Evolutionary conservation across 306 rosid species (phyloP), one percentile per base, ranked within the genome.

Genomic region (Amphicarpaea edgeworthii): DNA sequence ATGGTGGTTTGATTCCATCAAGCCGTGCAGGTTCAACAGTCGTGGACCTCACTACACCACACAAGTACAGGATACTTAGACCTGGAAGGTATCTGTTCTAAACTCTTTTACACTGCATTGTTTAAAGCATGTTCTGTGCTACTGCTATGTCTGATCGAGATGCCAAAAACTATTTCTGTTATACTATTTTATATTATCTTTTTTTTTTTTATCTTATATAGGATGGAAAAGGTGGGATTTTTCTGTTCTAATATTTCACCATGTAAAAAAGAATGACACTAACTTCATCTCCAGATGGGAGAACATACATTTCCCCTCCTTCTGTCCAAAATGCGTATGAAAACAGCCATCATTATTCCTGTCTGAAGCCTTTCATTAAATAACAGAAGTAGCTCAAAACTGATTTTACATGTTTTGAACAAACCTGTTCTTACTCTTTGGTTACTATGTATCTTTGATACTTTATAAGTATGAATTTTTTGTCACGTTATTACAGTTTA

Each of bases 21-120:
- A 92, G 97, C 63, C 91, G 91, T 50, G 92, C 93, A 24, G 97
- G 99, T 55, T 95, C 98, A 45, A 95, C 93, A 0, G 90, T 95
- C 54, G 90, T 92, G 72, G 93, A 92, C 84, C 97, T 95, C 78
- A 85, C 91, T 51, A 65, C 51, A 68, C 87, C 79, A 34, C 78
- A 87, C 78, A 89, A 81, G 81, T 92, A 81, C 86, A 95, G 83
- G 85, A 90, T 95, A 79, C 88, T 92, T 68, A 85, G 97, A 85
- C 84, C 97, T 54, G 99, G 96, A 89, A 95, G 99, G 99, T 95
- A 85, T n/a, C 10, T 75, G 19, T 20, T 19, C 11, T 74, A 4
- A 58, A 54, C 70, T 70, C 77, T 68, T 41, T 12, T 55, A 30
- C 72, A 26, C 57, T 16, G 16, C 28, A 17, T 59, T 47, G 12